Evolutionary conservation across 306 rosid species (phyloP).

Genomic region (Castanea mollissima): DNA sequence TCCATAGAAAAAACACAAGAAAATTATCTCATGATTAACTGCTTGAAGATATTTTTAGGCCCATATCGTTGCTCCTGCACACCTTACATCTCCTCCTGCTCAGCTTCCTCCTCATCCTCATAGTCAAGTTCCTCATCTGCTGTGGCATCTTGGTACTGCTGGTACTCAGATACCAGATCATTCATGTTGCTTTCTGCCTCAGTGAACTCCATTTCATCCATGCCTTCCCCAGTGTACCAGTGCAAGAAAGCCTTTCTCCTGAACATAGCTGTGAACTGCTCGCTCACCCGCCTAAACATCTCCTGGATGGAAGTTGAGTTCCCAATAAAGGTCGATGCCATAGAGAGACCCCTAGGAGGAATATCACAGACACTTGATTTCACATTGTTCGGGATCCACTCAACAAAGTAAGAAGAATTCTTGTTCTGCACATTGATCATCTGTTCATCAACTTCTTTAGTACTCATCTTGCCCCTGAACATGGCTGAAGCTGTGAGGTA

Average conservation of each 20-base stretch:
- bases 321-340: not conserved
- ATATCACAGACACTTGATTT: conserved; percentile 6
- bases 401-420: conserved; percentile 5
- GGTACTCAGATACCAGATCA: conserved; percentile 4
- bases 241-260: conserved; percentile 15
- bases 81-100: not conserved
- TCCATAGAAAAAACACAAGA: not conserved
- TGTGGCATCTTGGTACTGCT: conserved; percentile 9
- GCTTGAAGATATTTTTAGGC: not conserved
- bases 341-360: conserved; percentile 2
- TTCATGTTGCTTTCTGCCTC: conserved; percentile 14
- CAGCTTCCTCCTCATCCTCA: conserved; percentile 11
- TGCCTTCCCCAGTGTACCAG: conserved; percentile 11
- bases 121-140: conserved; percentile 2
- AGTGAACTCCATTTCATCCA: conserved; percentile 8
- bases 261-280: conserved; percentile 8
- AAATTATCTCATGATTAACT: not conserved
- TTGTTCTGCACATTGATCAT: conserved; percentile 3
- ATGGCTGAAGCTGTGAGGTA: conserved; percentile 8
- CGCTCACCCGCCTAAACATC: conserved; percentile 9
- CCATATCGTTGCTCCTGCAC: not conserved
- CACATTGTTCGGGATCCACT: conserved; percentile 4
- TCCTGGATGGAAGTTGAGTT: conserved; percentile 10
- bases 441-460: conserved; percentile 7
- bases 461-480: conserved; percentile 12